Evolutionary conservation across 495 filamentous ascomycete genomes (phyloP), one percentile per base, ranked within the genome.

Genomic region (Tuber borchii): DNA sequence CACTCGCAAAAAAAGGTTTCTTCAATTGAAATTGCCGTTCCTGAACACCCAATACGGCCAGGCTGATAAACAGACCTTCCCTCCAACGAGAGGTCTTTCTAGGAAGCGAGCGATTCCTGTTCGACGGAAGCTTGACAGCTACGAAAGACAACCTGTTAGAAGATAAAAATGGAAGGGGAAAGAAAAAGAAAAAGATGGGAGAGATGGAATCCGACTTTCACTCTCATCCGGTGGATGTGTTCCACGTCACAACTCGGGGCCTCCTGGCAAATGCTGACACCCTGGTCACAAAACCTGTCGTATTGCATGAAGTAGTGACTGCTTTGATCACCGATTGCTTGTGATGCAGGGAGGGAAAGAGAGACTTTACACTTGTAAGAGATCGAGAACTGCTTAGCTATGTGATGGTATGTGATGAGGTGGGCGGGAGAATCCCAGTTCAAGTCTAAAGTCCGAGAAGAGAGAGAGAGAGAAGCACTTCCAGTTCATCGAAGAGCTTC

Each of bases 221-320:
- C 14, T 16, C 17, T 1, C 56, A 14, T 12, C 56, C 31, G 31
- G 14, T 65, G 26, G 26, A 34, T 65, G 56, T 65, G 56, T 65
- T 65, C 56, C 56, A 65, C 56, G 56, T 65, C 56, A 65, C 56
- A 65, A 65, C 56, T 34, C 56, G 56, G 56, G 12, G 56, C 31
- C 14, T 65, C 56, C 56, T 34, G 26, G 56, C 19, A 34, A 65
- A 65, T 34, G 26, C 56, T 65, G 56, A 34, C 56, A 65, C 56
- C 56, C 26, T 31, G 2, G 26, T 65, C 56, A 31, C 56, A 65
- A 65, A 65, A 65, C 56, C 26, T 65, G 56, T 17, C 56, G 26
- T 65, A 65, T 65, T 65, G 56, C 14, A 17, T 34, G 56, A 65
- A 65, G 19, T 16, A 65, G 56, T 65, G 26, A 65, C 26, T 19